Evolutionary conservation across 768 basidiomycete genomes (phyloP), one percentile per base, ranked within the genome.

Genomic region (Naganishia vishniacii): DNA sequence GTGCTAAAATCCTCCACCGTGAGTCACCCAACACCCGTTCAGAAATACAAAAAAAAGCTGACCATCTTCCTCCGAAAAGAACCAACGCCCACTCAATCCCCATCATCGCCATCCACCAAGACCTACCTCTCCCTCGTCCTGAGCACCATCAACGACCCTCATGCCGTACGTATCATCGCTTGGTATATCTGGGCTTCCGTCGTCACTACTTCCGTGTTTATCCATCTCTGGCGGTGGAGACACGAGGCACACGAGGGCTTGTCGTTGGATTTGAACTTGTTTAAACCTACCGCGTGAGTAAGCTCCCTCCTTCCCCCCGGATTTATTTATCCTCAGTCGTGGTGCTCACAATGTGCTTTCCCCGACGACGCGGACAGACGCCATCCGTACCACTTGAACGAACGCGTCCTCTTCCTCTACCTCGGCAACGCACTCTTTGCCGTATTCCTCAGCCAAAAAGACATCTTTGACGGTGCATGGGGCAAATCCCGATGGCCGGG

Each of bases 311-410:
- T 6, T 8, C 12, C 11, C 9, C 18, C n/a, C 20, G 20, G 31
- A 51, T 51, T 15, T 18, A 3, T 31, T 29, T n/a, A 51, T 34
- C 9, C 32, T 56, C 34, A n/a, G n/a, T 37, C 23, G n/a, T n/a
- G n/a, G n/a, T n/a, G n/a, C n/a, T n/a, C n/a, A n/a, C 53, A 37
- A n/a, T 40, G 34, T 4, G 4, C 20, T 56, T 12, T 18, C 53
- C 15, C 8, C 28, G 7, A 11, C n/a, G 11, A 34, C 34, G 7
- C 31, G 3, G 11, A 4, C 32, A 71, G 70, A 4, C 72, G 71
- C 1, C 69, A 71, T 59, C 72, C 70, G 1, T 67, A 67, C 42
- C 72, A 73, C 44, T 63, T 71, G 26, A 76, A 76, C 48, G 73
- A 74, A 37, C 67, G 72, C 3, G 65, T 70, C 56, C 48, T 73